Percentiles rank a stretch among this genome's conserved stretches.
These are phyloP conservation scores for Neonectria punicea DNA, from an alignment of 2,329 filamentous ascomycete species.

Conservation along the genomic window DNA sequence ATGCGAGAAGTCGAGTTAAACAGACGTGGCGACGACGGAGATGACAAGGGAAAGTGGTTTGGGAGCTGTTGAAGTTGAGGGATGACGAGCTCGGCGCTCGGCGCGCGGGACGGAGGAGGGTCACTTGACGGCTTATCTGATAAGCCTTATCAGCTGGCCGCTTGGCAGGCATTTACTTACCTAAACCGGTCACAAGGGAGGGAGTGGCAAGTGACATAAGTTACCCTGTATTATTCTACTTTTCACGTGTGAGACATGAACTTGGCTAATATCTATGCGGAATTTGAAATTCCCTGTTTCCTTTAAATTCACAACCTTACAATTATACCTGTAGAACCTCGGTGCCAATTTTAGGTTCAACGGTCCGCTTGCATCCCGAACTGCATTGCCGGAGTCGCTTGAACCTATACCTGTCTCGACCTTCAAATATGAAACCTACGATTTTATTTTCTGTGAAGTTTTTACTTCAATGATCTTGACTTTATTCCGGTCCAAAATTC, in stretches of 20 bases:
- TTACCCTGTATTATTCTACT: neutral
- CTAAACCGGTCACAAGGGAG: neutral
- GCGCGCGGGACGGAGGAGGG: constrained; percentile 23
- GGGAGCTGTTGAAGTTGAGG: constrained; percentile 25
- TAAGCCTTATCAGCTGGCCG: constrained; percentile 15
- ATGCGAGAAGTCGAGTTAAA: neutral
- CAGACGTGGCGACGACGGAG: neutral
- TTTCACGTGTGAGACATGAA: neutral
- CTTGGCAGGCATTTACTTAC: neutral
- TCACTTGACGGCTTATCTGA: constrained; percentile 32
- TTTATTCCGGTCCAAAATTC: too few relatives aligned
- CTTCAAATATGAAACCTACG: too few relatives aligned
- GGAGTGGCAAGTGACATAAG: neutral
- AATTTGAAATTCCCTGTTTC: neutral
- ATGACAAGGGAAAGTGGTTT: constrained; percentile 7
- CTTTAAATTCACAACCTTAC: too few relatives aligned
- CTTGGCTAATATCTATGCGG: neutral
- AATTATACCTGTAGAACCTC: too few relatives aligned
- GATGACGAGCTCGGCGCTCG: constrained; percentile 34
- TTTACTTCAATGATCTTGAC: too few relatives aligned
- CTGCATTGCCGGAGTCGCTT: too few relatives aligned
- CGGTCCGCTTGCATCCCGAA: too few relatives aligned
- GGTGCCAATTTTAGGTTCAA: neutral
- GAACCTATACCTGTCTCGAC: too few relatives aligned
- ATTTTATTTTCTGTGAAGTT: too few relatives aligned